Base-by-base conservation (phyloP, 1,139 yeast genomes). In the Kodamaea suecica region DNA sequence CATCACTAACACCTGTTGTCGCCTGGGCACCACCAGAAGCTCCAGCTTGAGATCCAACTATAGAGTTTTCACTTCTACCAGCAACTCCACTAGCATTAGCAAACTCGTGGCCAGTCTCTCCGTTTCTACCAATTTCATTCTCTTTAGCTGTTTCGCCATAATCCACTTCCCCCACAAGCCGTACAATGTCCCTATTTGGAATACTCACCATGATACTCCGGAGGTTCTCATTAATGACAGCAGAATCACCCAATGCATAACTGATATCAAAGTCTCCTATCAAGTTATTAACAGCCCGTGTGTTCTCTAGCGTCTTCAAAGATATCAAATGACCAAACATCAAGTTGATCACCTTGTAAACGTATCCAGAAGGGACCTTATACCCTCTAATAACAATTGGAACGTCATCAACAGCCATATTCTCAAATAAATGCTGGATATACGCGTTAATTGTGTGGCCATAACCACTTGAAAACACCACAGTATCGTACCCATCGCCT, bases 191-290 rank as follows among this genome's bases (percentile, higher is more conserved):
- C 5, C 34, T 33, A 16, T 43, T 39, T 3, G 62, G 60, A 3
- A 61, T 44, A n/a, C 50, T 53, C 3, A 61, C 41, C 6, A 50
- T 43, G 4, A 61, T 52, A 36, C 52, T 50, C 19, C 47, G 43
- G 17, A 61, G 41, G 31, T 48, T 47, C 19, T 41, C 38, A 41
- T 45, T 46, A 32, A 46, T n/a, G n/a, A n/a, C 42, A 5, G 29
- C 28, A 4, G 29, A 11, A 7, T 36, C 38, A 24, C 39, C 40
- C 16, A 25, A 34, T 10, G 31, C 11, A 23, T 47, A 47, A n/a
- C 43, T 42, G 17, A 47, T 29, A 23, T 47, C 49, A 14, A 45
- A 26, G 12, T 44, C 42, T 1, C 48, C 49, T 3, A 45, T 26
- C 10, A 38, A 19, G 11, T 23, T 36, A 9, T 39, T 45, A 17